Evolutionary conservation across 1,284 basidiomycete genomes (phyloP).

Genomic region (Cryptococcus jaspeensis): DNA sequence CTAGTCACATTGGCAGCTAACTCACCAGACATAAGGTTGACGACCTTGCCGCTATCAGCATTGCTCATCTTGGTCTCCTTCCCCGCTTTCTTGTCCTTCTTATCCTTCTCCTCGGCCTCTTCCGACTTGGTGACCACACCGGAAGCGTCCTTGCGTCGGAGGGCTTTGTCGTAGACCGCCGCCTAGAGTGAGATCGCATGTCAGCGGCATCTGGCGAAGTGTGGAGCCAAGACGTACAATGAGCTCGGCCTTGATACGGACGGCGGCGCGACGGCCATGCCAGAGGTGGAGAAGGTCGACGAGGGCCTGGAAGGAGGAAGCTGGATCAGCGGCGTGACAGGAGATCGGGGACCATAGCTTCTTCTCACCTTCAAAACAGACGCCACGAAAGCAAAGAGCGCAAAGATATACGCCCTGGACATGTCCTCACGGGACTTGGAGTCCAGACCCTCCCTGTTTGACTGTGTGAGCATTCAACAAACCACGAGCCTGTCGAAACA

Average conservation of each 20-base stretch:
- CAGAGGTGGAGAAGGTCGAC: constrained; percentile 75
- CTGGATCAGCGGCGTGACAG: background rate
- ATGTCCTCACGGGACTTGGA: constrained; percentile 55
- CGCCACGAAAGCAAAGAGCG: constrained; percentile 63
- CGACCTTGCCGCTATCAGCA: constrained; percentile 55
- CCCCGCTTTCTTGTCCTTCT: constrained; percentile 43
- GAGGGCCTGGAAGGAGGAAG: constrained; percentile 57
- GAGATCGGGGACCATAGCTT: constrained; percentile 58
- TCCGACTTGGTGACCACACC: constrained; percentile 64
- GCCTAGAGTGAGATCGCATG: constrained; percentile 13
- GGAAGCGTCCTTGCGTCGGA: constrained; percentile 79
- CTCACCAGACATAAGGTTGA: constrained; percentile 54
- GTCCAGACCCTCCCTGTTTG: constrained; percentile 38
- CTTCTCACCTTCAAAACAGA: constrained; percentile 61
- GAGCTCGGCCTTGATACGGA: constrained; percentile 68
- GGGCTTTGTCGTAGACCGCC: constrained; percentile 83
- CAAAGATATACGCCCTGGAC: constrained; percentile 68
- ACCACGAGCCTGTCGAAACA: background rate
- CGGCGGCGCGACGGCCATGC: constrained; percentile 68
- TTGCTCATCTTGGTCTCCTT: constrained; percentile 38
- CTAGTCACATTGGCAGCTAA: background rate
- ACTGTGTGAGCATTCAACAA: background rate
- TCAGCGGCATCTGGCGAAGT: too few species aligned
- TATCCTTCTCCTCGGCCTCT: constrained; percentile 53
- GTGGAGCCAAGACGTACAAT: constrained; percentile 59